Percentiles rank a stretch among this genome's conserved stretches.
Conservation (phyloP, 164 flowering plant genomes). For the Pachysandra terminalis region DNA sequence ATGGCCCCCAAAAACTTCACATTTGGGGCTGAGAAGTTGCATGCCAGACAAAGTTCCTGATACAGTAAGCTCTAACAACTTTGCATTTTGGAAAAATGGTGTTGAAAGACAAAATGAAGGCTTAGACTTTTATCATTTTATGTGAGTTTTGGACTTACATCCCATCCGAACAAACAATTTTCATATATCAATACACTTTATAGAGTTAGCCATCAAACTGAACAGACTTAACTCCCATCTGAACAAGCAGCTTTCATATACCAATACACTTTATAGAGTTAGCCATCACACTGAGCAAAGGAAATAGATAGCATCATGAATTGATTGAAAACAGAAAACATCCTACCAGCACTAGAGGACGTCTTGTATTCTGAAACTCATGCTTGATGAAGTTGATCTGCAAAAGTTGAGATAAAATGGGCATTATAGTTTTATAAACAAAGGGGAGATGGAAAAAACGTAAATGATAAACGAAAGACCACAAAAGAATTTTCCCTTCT, state of each 20-base stretch:
- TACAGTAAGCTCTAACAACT: no score
- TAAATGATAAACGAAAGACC: neutral
- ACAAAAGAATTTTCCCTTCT: neutral
- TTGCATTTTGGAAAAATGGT: no score
- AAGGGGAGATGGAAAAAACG: neutral
- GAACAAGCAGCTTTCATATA: no score
- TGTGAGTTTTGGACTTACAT: no score
- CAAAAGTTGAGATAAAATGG: constrained; percentile 6
- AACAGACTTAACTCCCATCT: no score
- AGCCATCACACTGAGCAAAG: neutral
- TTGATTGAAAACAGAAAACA: neutral
- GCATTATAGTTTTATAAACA: neutral
- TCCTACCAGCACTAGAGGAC: constrained; percentile 73
- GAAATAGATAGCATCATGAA: neutral
- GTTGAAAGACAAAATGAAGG: no score
- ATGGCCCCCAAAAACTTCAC: neutral
- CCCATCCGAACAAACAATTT: no score
- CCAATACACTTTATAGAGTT: no score
- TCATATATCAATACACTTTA: no score
- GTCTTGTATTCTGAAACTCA: constrained; percentile 48
- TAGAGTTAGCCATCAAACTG: neutral
- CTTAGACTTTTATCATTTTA: no score
- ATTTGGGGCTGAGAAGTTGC: neutral
- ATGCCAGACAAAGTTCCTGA: no score
- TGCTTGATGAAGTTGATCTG: constrained; percentile 63